phyloP scores from a whole-genome alignment of 352 stramenopile species.

The Phytopythium ostracodes region DNA sequence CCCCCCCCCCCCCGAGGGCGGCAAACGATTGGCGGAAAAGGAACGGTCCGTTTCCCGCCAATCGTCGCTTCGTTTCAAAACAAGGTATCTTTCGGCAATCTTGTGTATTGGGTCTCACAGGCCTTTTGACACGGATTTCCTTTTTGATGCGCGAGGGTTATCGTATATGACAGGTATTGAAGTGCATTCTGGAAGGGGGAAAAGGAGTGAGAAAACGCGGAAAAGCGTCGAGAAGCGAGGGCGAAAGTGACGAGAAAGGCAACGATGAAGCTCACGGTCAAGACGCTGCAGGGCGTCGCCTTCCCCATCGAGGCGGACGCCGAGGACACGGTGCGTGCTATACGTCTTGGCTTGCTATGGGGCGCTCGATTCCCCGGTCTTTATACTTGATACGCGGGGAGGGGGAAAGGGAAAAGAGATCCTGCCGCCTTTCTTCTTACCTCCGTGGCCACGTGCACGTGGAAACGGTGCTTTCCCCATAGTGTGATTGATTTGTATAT shows the following conservation, averaged over 20 bases:
- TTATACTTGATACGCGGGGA: not conserved
- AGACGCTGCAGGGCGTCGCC: slow-evolving; percentile 82
- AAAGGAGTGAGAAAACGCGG: not conserved
- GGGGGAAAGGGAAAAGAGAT: not conserved
- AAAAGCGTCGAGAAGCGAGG: not conserved
- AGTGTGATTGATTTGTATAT: no score
- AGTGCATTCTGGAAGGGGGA: not conserved
- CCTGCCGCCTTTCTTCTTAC: not conserved
- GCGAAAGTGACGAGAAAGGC: not conserved
- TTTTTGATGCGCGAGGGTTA: not conserved
- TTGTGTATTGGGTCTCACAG: not conserved
- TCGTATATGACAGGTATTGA: not conserved
- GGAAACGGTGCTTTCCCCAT: not conserved
- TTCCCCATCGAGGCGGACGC: slow-evolving; percentile 72
- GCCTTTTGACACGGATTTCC: not conserved
- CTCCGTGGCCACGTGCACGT: not conserved
- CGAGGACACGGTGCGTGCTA: slow-evolving; percentile 51
- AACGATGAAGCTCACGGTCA: slow-evolving; percentile 85
- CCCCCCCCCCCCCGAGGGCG: not conserved
- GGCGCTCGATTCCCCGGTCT: not conserved
- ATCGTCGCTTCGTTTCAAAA: not conserved
- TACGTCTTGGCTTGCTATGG: not conserved
- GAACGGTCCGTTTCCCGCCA: not conserved
- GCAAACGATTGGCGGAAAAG: slow-evolving; percentile 1
- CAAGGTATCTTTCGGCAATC: not conserved